A percentile compares a stretch with the other conserved stretches of the same genome.
Evolutionary conservation across 441 rosid species (phyloP).

Genomic region (Adansonia madagascariensis): DNA sequence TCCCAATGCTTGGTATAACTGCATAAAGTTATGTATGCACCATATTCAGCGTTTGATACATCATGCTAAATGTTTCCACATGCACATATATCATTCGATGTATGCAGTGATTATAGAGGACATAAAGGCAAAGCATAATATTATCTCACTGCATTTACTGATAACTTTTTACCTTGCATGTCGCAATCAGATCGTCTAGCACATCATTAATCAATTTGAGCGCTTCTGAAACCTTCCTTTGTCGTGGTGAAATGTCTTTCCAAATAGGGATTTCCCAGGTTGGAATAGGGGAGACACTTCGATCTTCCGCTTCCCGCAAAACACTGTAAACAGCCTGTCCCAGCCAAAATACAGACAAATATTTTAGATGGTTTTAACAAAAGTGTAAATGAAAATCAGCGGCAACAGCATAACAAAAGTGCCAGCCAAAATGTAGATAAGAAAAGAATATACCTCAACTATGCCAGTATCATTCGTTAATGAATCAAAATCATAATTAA

Average conservation of each 20-base stretch:
- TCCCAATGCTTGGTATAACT: background rate
- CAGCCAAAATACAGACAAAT: conserved; percentile 24
- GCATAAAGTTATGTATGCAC: background rate
- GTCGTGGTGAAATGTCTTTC: conserved; percentile 92
- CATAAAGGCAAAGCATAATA: conserved; percentile 4
- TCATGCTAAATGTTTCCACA: background rate
- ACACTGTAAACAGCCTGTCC: conserved; percentile 90
- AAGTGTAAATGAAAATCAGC: conserved; percentile 15
- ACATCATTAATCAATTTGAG: conserved; percentile 80
- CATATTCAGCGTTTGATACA: conserved; percentile 4
- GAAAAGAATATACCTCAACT: conserved; percentile 65
- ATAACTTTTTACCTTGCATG: conserved; percentile 75
- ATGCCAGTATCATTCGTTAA: conserved; percentile 89
- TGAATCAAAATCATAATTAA: conserved; percentile 94
- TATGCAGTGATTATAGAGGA: background rate
- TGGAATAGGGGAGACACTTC: conserved; percentile 93
- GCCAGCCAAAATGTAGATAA: conserved; percentile 16
- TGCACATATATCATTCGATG: background rate
- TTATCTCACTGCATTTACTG: conserved; percentile 6
- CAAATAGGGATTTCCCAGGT: conserved; percentile 92
- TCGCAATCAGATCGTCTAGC: conserved; percentile 77
- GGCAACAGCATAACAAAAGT: background rate
- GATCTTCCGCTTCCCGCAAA: conserved; percentile 92
- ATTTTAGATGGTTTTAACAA: conserved; percentile 22
- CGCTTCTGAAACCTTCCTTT: conserved; percentile 74